Conservation (phyloP, 202 grass and related monocot species). For the Setaria viridis region DNA sequence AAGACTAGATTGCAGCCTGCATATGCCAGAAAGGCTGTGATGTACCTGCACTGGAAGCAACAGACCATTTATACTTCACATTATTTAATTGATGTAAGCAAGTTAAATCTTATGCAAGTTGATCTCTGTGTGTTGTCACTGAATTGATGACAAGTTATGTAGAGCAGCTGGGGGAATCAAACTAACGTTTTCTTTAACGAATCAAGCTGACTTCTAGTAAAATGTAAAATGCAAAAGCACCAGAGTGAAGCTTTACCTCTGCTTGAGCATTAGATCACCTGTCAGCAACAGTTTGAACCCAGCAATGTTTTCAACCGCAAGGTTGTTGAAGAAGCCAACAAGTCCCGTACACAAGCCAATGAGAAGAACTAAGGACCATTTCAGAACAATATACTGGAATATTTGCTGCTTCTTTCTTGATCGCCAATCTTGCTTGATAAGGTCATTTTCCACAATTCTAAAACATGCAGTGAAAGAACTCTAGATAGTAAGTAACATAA, state of each 20-base stretch:
- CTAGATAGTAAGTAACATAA: background rate
- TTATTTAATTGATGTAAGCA: slow-evolving; percentile 27
- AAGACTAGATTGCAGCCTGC: slow-evolving; percentile 85
- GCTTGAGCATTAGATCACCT: slow-evolving; percentile 75
- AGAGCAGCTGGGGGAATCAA: background rate
- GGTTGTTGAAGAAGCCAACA: slow-evolving; percentile 96
- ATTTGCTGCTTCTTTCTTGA: slow-evolving; percentile 92
- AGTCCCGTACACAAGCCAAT: slow-evolving; percentile 82
- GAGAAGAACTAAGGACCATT: slow-evolving; percentile 92
- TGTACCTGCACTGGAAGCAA: slow-evolving; percentile 86
- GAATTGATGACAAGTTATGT: background rate
- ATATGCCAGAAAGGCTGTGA: slow-evolving; percentile 79
- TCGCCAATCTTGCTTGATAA: slow-evolving; percentile 94
- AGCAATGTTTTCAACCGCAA: slow-evolving; percentile 98
- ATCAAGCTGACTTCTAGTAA: background rate
- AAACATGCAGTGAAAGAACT: slow-evolving; percentile 10
- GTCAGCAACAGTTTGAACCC: slow-evolving; percentile 91
- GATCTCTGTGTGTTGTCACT: background rate
- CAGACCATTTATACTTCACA: slow-evolving; percentile 41
- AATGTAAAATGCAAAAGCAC: slow-evolving; percentile 30
- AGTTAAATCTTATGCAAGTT: slow-evolving; percentile 2
- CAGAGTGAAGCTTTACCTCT: slow-evolving; percentile 69
- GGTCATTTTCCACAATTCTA: slow-evolving; percentile 91
- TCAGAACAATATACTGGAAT: slow-evolving; percentile 91
- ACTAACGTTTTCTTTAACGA: background rate